These are phyloP conservation scores for Rubus parviflorus DNA, from an alignment of 306 rosid species.

Conservation along the genomic window DNA sequence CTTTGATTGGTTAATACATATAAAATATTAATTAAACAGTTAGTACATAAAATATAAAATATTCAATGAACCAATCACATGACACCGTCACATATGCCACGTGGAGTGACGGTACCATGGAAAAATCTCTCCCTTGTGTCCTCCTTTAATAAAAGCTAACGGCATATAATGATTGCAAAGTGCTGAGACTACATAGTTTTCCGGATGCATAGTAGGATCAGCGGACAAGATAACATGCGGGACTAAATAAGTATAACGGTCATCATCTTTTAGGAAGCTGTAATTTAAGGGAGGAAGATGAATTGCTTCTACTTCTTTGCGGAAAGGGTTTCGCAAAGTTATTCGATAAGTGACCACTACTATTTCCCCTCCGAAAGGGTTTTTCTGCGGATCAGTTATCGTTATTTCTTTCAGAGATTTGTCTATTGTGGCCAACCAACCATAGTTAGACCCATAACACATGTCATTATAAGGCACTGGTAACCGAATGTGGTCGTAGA, in stretches of 20 bases:
- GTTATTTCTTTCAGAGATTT: not conserved
- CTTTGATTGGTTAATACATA: too few species aligned
- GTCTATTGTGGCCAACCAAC: not conserved
- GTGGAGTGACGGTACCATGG: too few species aligned
- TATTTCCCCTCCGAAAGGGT: not conserved
- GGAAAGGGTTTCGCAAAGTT: not conserved
- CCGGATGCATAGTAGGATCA: not conserved
- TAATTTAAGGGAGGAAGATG: not conserved
- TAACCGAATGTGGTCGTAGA: not conserved
- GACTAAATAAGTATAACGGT: not conserved
- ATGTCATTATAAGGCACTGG: not conserved
- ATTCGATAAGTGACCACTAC: not conserved
- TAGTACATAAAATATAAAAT: too few species aligned
- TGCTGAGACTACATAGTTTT: not conserved
- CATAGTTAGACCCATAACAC: not conserved
- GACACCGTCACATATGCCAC: too few species aligned
- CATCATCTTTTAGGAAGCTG: not conserved
- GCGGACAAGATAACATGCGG: not conserved
- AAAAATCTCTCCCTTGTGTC: too few species aligned
- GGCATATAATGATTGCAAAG: not conserved
- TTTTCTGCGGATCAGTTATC: not conserved
- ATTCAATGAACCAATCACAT: too few species aligned
- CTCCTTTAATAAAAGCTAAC: not conserved
- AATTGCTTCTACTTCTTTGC: not conserved
- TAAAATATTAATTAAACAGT: too few species aligned